These are phyloP conservation scores for Hondaea fermentalgiana DNA, from an alignment of 108 stramenopile genomes.

Conservation along the genomic window DNA sequence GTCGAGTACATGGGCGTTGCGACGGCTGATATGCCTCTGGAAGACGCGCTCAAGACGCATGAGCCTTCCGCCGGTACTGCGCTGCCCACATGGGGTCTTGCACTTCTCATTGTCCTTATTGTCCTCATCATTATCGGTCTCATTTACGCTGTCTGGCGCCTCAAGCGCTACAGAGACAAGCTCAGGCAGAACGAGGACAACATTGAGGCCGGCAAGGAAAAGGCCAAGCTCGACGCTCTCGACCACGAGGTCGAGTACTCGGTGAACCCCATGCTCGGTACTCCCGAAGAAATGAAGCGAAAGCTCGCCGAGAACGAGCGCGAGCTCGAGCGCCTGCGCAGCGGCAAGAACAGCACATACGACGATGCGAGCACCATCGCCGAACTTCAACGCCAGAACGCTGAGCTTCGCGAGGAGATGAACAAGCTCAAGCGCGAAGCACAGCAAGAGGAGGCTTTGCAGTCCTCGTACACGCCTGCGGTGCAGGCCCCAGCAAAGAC, in stretches of 20 bases:
- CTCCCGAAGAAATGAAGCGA: conserved; percentile 7
- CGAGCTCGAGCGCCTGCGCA: conserved; percentile 7
- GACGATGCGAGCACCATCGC: not conserved
- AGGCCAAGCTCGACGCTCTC: not conserved
- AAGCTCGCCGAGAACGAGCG: not conserved
- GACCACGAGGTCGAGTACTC: not conserved
- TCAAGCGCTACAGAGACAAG: not conserved
- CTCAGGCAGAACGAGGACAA: not conserved
- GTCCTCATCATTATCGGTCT: not conserved
- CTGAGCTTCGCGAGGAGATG: conserved; percentile 5
- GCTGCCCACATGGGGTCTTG: conserved; percentile 8
- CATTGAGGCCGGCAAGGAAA: not conserved
- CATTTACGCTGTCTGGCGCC: not conserved
- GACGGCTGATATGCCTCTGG: not conserved
- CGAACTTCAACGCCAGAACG: not conserved
- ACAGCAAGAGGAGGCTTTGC: not conserved
- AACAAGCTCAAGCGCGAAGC: conserved; percentile 15
- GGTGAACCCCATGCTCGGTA: not conserved
- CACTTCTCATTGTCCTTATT: not conserved
- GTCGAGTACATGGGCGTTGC: not conserved
- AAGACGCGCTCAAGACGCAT: not conserved
- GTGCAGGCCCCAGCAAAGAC: not conserved
- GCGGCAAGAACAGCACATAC: not conserved
- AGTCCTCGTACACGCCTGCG: not conserved
- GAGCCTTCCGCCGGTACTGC: not conserved